Conservation (phyloP, 176 grass and related monocot species). For the Saccharum officinarum region DNA sequence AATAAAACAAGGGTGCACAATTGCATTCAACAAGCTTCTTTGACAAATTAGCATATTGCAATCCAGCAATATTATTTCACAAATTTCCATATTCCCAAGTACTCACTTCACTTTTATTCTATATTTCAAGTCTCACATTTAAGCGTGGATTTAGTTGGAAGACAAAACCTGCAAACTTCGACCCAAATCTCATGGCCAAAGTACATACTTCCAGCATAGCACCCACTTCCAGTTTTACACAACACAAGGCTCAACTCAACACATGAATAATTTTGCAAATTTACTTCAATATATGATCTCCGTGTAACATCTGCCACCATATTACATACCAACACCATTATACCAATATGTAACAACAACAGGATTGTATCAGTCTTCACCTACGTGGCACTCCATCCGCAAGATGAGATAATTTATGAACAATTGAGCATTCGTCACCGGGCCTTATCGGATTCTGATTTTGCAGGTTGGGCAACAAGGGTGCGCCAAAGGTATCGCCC, state of each 20-base stretch:
- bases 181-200: not conserved
- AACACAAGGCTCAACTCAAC: not conserved
- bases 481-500: slow-evolving; percentile 87
- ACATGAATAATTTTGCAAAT: not conserved
- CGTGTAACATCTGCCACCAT: not conserved
- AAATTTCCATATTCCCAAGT: not conserved
- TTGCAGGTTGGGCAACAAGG: slow-evolving; percentile 48
- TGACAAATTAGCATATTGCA: not conserved
- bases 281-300: not conserved
- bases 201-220: not conserved
- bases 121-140: not conserved
- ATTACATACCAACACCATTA: not conserved
- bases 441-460: slow-evolving; percentile 45
- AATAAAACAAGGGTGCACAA: not conserved
- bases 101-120: not conserved
- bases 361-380: not conserved
- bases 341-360: not conserved
- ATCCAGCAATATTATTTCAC: not conserved
- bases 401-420: not conserved
- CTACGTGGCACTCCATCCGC: not conserved
- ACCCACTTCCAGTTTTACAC: not conserved
- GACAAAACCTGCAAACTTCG: not conserved
- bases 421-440: slow-evolving; percentile 28
- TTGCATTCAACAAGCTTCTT: not conserved
- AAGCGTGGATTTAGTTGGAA: not conserved